Conservation (phyloP, 257 asterid genomes). For the Knoxia roxburghii region DNA sequence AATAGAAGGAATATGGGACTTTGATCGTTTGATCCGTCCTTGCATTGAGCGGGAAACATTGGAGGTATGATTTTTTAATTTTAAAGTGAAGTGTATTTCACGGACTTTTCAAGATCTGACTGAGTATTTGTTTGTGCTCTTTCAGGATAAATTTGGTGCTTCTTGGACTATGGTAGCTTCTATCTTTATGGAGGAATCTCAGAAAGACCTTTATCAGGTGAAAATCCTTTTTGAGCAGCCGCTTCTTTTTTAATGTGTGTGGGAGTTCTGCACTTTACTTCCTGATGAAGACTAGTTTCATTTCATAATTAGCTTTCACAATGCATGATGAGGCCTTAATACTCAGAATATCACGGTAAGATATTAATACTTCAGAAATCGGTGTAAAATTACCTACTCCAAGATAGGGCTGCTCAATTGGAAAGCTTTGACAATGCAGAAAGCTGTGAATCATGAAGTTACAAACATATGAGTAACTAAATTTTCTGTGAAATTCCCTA, state of each 20-base stretch:
- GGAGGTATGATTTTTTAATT: conserved; percentile 36
- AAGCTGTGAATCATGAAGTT: no score
- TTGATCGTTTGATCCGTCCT: conserved; percentile 78
- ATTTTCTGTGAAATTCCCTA: neutral
- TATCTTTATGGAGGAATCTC: conserved; percentile 57
- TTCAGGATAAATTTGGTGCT: conserved; percentile 84
- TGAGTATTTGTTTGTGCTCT: conserved; percentile 21
- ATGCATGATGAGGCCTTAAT: neutral
- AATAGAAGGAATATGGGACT: conserved; percentile 94
- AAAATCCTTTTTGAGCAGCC: conserved; percentile 14
- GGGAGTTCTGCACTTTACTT: neutral
- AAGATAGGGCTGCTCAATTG: no score
- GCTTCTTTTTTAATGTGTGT: neutral
- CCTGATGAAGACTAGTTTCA: neutral
- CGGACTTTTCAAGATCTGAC: conserved; percentile 6
- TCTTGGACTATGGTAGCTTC: conserved; percentile 81
- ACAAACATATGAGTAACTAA: neutral
- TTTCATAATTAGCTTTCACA: neutral
- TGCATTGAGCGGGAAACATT: conserved; percentile 48
- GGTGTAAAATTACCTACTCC: no score
- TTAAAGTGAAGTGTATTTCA: neutral
- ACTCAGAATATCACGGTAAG: no score
- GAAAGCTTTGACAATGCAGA: no score
- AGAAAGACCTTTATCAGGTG: conserved; percentile 80
- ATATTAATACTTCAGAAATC: no score